Evolutionary conservation across 441 rosid species (phyloP).

Genomic region (Mallotus repandus): DNA sequence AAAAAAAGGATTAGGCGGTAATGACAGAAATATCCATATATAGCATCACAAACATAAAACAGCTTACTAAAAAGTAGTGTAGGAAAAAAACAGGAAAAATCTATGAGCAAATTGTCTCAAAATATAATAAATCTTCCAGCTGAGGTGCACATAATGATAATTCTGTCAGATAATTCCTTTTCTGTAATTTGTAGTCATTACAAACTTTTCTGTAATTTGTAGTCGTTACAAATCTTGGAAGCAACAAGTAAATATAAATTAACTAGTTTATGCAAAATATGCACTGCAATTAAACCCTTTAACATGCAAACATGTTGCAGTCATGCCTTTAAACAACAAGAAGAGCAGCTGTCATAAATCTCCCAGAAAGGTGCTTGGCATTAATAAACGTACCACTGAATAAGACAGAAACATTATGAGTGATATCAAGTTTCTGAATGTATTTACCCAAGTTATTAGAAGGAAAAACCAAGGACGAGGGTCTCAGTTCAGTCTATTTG

Average conservation of each 20-base stretch:
- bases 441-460: neutral
- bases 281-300: neutral
- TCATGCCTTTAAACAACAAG: neutral
- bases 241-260: neutral
- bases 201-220: neutral
- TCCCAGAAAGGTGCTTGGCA: neutral
- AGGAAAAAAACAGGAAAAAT: neutral
- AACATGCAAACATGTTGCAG: neutral
- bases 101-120: neutral
- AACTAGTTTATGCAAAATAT: neutral
- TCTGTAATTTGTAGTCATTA: neutral
- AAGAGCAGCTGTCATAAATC: neutral
- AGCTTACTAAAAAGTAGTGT: neutral
- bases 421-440: neutral
- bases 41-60: neutral
- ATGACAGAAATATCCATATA: slow-evolving; percentile 9
- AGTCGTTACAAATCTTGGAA: neutral
- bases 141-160: neutral
- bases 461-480: neutral
- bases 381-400: neutral
- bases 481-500: neutral
- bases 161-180: neutral
- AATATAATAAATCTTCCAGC: slow-evolving; percentile 7
- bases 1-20: slow-evolving; percentile 30
- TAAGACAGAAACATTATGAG: neutral